Evolutionary conservation across 805 yeast species (phyloP), one percentile per base, ranked within the genome.

Genomic region (Kockiozyma suomiensis): DNA sequence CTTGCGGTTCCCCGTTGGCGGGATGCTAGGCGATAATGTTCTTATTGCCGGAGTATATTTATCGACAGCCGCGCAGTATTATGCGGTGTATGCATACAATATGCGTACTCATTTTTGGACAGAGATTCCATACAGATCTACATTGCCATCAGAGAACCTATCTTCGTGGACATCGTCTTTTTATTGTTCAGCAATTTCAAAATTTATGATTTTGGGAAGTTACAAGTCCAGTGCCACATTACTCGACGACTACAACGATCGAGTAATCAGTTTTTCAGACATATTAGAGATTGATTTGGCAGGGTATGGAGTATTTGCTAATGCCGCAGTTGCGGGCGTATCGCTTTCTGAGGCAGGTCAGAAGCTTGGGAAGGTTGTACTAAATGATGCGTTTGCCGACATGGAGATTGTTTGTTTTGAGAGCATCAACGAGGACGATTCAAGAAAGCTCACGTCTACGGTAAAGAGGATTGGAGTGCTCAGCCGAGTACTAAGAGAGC

Each of bases 1-100:
- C 25, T 19, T 61, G 26, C 32, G 65, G 33, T 61, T 61, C 30
- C 64, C 64, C 15, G 25, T 35, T 7, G 64, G 65, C 13, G 64
- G 64, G 12, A 32, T 59, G 25, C 17, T 61, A 10, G 53, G 58
- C 17, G 58, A 61, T 23, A 50, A 55, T 23, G 17, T 61, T 19
- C 40, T 61, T 19, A 26, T 61, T 15, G 58, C 53, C 12, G 65
- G 65, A 2, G 46, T 49, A 3, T 55, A 50, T 17, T 23, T 57
- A 23, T 19, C 41, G 15, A 19, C 48, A 3, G 37, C 25, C n/a
- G 26, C 28, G 30, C 54, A 53, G 28, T 53, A 49, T 23, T 61
- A 58, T 46, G 54, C 59, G 28, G 48, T 61, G 35, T 46, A 59
- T 26, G 50, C 48, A 15, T 58, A 57, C 42, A 52, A 53, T 38